A percentile compares a stretch with the other conserved stretches of the same genome.
phyloP scores from a whole-genome alignment of 2,329 filamentous ascomycete species.

The Epichloe sp. region DNA sequence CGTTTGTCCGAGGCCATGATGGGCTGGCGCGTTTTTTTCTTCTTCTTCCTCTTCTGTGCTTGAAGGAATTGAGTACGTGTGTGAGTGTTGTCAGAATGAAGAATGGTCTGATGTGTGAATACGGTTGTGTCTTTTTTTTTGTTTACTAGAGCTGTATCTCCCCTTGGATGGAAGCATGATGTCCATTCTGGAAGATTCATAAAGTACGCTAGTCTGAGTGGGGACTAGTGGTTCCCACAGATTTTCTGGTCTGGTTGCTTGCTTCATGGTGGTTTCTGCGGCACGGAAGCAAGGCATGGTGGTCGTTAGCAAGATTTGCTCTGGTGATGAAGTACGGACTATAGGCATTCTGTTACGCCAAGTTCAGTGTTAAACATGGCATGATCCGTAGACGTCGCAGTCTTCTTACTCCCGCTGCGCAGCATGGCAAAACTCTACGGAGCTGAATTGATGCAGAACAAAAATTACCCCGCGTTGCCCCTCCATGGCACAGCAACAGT shows the following conservation, averaged over 20 bases:
- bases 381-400: too few relatives aligned
- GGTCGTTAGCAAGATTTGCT: too few relatives aligned
- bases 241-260: not conserved
- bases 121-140: not conserved
- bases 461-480: constrained; percentile 1
- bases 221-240: constrained; percentile 12
- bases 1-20: constrained; percentile 27
- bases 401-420: too few relatives aligned
- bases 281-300: too few relatives aligned
- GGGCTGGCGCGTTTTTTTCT: too few relatives aligned
- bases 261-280: too few relatives aligned
- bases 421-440: not conserved
- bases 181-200: constrained; percentile 31
- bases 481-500: not conserved
- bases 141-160: constrained; percentile 4
- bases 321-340: too few relatives aligned
- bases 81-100: too few relatives aligned
- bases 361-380: too few relatives aligned
- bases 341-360: too few relatives aligned
- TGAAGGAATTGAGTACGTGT: not conserved
- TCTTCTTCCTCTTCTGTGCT: not conserved
- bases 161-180: constrained; percentile 6
- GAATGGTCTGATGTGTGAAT: too few relatives aligned
- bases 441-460: not conserved
- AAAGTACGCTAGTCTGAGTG: constrained; percentile 11